Evolutionary conservation across 176 grass and related monocot species (phyloP).

Genomic region (Bolboschoenus planiculmis): DNA sequence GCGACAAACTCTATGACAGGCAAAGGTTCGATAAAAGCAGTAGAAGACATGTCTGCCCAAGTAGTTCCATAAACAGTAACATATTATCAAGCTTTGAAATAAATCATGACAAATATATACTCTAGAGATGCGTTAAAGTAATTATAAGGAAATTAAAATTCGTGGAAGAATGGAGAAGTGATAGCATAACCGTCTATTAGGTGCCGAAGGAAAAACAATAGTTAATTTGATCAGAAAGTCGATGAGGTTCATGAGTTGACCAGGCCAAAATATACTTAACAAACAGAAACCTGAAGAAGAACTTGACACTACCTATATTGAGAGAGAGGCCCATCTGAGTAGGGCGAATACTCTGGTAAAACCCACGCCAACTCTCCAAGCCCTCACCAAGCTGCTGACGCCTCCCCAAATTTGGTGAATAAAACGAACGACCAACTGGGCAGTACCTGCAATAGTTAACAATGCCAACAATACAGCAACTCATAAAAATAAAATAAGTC

Average conservation of each 20-base stretch:
- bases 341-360: conserved; percentile 91
- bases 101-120: background rate
- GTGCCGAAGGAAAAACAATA: background rate
- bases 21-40: conserved; percentile 80
- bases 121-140: background rate
- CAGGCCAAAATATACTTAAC: background rate
- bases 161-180: background rate
- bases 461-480: background rate
- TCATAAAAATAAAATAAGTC: background rate
- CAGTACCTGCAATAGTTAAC: conserved; percentile 42
- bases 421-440: conserved; percentile 82
- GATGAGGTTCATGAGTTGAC: background rate
- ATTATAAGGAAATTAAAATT: background rate
- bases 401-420: conserved; percentile 81
- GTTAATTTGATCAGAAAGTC: background rate
- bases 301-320: conserved; percentile 62
- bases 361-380: conserved; percentile 89
- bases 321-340: conserved; percentile 93
- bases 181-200: background rate
- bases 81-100: background rate
- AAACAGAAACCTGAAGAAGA: background rate
- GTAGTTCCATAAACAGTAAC: background rate
- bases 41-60: conserved; percentile 84
- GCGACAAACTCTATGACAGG: conserved; percentile 86
- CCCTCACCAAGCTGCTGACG: conserved; percentile 80